Conservation (phyloP, 2,329 filamentous ascomycete species). For the Nothopassalora personata region DNA sequence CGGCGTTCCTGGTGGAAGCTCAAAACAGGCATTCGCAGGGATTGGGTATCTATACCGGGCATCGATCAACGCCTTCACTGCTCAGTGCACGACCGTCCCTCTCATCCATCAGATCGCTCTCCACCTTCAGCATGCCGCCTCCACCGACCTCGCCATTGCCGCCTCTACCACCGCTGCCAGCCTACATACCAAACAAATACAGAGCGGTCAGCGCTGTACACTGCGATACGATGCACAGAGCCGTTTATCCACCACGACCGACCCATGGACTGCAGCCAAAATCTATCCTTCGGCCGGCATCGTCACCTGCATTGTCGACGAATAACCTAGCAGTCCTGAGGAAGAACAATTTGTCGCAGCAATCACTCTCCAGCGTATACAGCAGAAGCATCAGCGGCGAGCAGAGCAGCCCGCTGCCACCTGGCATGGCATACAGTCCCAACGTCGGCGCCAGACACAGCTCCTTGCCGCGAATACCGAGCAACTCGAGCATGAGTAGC, state of each 20-base stretch:
- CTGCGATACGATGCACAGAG: background rate
- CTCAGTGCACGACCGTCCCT: slow-evolving; percentile 24
- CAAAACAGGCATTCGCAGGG: slow-evolving; percentile 18
- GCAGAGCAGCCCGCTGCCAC: slow-evolving; percentile 2
- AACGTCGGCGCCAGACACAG: background rate
- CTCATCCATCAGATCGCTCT: slow-evolving; percentile 19
- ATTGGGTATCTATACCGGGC: slow-evolving; percentile 22
- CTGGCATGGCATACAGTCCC: background rate
- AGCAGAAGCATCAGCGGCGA: slow-evolving; percentile 27
- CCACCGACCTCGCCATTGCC: slow-evolving; percentile 19
- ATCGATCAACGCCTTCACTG: slow-evolving; percentile 15
- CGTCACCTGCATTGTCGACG: slow-evolving; percentile 10
- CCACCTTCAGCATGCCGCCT: slow-evolving; percentile 13
- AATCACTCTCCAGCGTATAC: slow-evolving; percentile 28
- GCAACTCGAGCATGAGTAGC: slow-evolving; percentile 1
- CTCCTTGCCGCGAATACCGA: background rate
- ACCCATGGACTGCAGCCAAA: background rate
- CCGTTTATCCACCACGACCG: slow-evolving; percentile 12
- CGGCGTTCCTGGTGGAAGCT: slow-evolving; percentile 8
- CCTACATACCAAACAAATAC: slow-evolving; percentile 21
- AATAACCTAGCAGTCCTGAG: slow-evolving; percentile 10
- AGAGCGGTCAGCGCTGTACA: slow-evolving; percentile 10
- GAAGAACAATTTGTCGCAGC: slow-evolving; percentile 16
- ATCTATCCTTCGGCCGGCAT: background rate
- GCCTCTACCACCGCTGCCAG: slow-evolving; percentile 25